A percentile compares a stretch with the other conserved stretches of the same genome.
Conservation (phyloP, 164 flowering plant species). For the Sextonia rubra region DNA sequence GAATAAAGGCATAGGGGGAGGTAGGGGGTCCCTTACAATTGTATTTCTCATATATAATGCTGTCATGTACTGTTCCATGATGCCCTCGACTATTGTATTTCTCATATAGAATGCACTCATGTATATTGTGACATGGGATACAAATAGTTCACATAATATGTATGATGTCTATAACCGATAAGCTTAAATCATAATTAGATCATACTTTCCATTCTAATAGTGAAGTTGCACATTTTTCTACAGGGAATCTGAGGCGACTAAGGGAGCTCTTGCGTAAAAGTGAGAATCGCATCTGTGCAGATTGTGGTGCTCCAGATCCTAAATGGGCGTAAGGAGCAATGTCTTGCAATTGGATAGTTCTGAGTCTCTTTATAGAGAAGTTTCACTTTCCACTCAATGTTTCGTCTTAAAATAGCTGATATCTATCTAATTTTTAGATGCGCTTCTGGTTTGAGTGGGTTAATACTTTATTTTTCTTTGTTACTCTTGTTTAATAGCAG, state of each 20-base stretch:
- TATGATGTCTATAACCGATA: not conserved
- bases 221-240: not conserved
- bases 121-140: not conserved
- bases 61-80: too few species aligned
- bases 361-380: not conserved
- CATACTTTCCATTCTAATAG: not conserved
- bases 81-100: too few species aligned
- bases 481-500: too few species aligned
- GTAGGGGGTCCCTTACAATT: not conserved
- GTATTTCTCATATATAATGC: not conserved
- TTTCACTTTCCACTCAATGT: not conserved
- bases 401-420: not conserved
- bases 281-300: conserved; percentile 90
- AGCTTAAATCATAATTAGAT: not conserved
- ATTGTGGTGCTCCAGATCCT: conserved; percentile 95
- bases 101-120: not conserved
- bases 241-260: conserved; percentile 68
- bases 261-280: conserved; percentile 56
- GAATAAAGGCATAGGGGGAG: not conserved
- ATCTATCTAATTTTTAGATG: not conserved
- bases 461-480: too few species aligned
- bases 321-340: conserved; percentile 93
- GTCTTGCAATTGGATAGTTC: not conserved
- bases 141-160: not conserved
- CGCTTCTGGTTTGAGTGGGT: not conserved